These are phyloP conservation scores for Rosa chinensis DNA, from an alignment of 306 rosid genomes.

Conservation along the genomic window DNA sequence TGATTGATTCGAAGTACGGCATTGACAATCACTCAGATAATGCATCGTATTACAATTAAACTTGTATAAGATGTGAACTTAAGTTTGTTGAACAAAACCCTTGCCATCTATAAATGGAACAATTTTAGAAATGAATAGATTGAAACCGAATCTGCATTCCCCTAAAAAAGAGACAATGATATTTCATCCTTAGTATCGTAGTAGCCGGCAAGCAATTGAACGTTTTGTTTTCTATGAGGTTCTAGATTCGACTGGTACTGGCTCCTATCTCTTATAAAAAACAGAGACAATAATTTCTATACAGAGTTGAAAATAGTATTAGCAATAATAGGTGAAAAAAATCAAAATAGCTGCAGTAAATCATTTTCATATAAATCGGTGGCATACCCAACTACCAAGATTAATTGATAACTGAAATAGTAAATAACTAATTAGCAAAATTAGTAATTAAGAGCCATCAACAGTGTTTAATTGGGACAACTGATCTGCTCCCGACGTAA, in stretches of 20 bases:
- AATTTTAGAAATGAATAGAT: not conserved
- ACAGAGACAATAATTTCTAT: not conserved
- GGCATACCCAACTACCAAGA: not conserved
- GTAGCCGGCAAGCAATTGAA: too few relatives aligned
- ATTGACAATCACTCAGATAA: not conserved
- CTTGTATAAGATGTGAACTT: not conserved
- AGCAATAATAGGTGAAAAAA: not conserved
- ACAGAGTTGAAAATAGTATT: not conserved
- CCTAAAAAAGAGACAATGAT: not conserved
- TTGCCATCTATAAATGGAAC: not conserved
- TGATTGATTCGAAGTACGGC: not conserved
- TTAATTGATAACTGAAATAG: not conserved
- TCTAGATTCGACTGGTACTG: too few relatives aligned
- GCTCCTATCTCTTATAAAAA: too few relatives aligned
- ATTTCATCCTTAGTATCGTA: too few relatives aligned
- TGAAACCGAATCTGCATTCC: not conserved
- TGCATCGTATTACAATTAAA: too few relatives aligned
- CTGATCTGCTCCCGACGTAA: not conserved
- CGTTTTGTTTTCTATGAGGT: too few relatives aligned
- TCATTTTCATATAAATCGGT: not conserved
- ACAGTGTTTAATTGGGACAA: not conserved
- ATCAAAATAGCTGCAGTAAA: too few relatives aligned
- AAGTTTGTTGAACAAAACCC: not conserved
- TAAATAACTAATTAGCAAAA: not conserved
- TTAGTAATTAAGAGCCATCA: not conserved